Base-by-base conservation (phyloP, 371 early-diverging fungal genomes). In the Mortierella sp. region DNA sequence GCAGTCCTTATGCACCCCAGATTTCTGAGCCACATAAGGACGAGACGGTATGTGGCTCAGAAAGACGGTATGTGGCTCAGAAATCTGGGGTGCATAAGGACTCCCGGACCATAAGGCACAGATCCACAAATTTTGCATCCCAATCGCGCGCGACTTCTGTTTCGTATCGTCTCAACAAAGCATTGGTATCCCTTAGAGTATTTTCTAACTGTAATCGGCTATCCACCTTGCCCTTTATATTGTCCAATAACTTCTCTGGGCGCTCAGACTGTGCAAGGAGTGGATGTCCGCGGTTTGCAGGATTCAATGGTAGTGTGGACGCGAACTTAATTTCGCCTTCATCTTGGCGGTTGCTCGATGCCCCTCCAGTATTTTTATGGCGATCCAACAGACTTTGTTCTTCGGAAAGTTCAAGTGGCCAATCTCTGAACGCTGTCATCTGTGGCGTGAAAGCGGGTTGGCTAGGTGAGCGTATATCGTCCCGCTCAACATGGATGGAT, bases 391-490 rank as follows among this genome's bases (percentile, higher is more conserved):
- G 9, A 19, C 6, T 21, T 21, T 44, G 9, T 7, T 44, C 19
- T 0, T 19, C 19, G 19, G 44, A 44, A 3, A 21, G 23, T 39
- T 23, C 39, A 14, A 19, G 23, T 56, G 43, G 4, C 64, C 64
- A 63, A 42, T 32, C 53, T 0, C 64, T 39, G 24, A 65, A 65
- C 26, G 58, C 52, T 8, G 48, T 57, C 23, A 24, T 43, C 24
- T 31, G 27, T 14, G 65, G 55, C 17, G 58, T 41, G 14, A 34
- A 31, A 8, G 49, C 39, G 6, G 17, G 21, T 11, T 31, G 43
- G 24, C 42, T 43, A 1, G 56, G 64, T 28, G 64, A 64, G 14
- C 56, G 56, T 17, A 64, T 42, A 27, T 56, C 56, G 24, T 31
- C 5, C 24, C 54, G 11, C 12, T 37, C 52, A 21, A 23, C 7